Evolutionary conservation across 192 early-diverging fungal genomes (phyloP), one percentile per base, ranked within the genome.

Genomic region (Mycoemilia scoparia): DNA sequence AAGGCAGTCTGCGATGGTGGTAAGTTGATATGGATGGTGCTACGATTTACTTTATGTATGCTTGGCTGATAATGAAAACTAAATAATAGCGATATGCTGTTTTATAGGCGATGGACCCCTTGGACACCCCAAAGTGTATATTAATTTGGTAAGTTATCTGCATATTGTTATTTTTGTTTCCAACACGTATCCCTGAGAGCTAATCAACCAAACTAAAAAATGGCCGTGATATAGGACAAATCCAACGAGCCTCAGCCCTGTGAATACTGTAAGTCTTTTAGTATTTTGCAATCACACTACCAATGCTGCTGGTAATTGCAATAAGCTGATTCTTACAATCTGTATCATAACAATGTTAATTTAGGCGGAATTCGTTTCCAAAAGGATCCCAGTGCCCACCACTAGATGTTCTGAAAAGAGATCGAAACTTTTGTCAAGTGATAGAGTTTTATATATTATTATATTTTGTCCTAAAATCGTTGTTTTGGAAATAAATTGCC

Each of bases 141-240:
- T 96, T 49, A 91, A 91, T 57, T 70, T 96, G 50, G 79, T n/a
- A n/a, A n/a, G n/a, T n/a, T n/a, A n/a, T n/a, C n/a, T 77, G 64
- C 31, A 24, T 32, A 25, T 27, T 29, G 29, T 21, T 30, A 13
- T 22, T 5, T 21, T 37, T 25, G 10, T 28, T 29, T 12, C 7
- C 3, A 28, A 32, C 18, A 19, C 12, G 21, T 2, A 11, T 36
- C 7, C 7, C 22, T 25, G 15, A 17, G 19, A 37, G 35, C n/a
- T 4, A 4, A 14, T 0, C 14, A 14, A 7, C 8, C 26, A 4
- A 8, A 14, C 5, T 12, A 5, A 34, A 29, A 34, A 11, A 11
- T 11, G n/a, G n/a, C n/a, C n/a, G n/a, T n/a, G n/a, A n/a, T n/a
- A n/a, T n/a, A n/a, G n/a, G n/a, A 38, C 35, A 54, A 67, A 38